Percentiles rank a stretch among this genome's conserved stretches.
Evolutionary conservation across 208 protist genomes (phyloP).

Genomic region (Acanthamoeba castellanii): DNA sequence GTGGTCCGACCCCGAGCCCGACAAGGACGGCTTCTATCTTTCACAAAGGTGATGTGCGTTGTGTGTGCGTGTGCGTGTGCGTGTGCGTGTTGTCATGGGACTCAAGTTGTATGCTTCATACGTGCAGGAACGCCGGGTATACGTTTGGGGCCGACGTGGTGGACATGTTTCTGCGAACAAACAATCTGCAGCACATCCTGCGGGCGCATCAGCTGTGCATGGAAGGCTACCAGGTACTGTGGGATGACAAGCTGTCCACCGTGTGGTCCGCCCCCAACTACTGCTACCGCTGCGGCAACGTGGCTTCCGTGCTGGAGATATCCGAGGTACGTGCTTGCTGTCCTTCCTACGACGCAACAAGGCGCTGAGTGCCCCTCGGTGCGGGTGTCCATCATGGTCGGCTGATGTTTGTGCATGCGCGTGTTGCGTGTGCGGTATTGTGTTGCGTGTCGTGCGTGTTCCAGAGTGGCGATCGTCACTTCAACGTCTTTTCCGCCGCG

Average conservation of each 20-base stretch:
- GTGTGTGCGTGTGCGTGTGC: neutral
- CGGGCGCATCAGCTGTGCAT: constrained; percentile 92
- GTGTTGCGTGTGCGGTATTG: too few relatives aligned
- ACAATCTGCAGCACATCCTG: constrained; percentile 90
- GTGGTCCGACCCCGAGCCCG: constrained; percentile 98
- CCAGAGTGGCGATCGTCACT: constrained; percentile 78
- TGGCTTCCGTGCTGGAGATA: constrained; percentile 94
- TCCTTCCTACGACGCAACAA: neutral
- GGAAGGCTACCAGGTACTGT: constrained; percentile 91
- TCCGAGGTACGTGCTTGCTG: constrained; percentile 93
- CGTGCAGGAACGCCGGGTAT: constrained; percentile 89
- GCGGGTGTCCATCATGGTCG: neutral
- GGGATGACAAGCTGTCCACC: constrained; percentile 90
- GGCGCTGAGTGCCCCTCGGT: neutral
- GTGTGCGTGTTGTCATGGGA: neutral
- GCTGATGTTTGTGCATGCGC: neutral
- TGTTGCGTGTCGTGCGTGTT: too few relatives aligned
- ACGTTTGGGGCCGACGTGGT: constrained; percentile 90
- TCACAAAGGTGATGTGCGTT: neutral
- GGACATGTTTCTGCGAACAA: constrained; percentile 89
- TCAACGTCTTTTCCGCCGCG: constrained; percentile 78
- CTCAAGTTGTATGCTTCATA: neutral
- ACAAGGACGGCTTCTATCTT: constrained; percentile 62
- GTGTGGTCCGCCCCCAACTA: constrained; percentile 99
- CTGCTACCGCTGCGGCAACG: constrained; percentile 94